Base-by-base conservation (phyloP, 306 rosid genomes). In the Gastrolobium villosum region DNA sequence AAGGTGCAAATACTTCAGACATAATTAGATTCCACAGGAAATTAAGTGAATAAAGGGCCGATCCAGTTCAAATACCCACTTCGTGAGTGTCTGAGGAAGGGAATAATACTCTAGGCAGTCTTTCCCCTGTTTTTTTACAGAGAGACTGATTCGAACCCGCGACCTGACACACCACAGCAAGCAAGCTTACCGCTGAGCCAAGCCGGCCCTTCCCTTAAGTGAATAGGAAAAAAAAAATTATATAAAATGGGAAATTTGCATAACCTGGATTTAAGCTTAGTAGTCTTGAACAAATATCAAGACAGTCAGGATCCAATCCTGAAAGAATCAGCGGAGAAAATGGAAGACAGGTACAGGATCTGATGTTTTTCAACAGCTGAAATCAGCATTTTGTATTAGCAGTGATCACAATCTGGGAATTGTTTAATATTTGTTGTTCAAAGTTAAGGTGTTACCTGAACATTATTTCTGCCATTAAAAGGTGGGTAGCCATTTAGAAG, bases 401-500 rank as follows among this genome's bases (percentile, higher is more conserved):
- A 35, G 68, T 9, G 53, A 78, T 36, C 67, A 67, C 10, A 39
- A 46, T 36, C 7, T 7, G 30, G 30, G 56, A 7, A 5, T 10
- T 35, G 13, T 54, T 39, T 10, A 56, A 32, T 59, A 66, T 15
- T 62, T 30, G 72, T 6, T 34, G 36, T 39, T 65, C 13, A 37
- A 11, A 45, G 66, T 36, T 13, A 41, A 4, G 31, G 60, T 30
- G 26, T 46, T 84, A 90, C 94, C 94, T 90, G 90, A 63, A 86
- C 89, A 72, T 82, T 88, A 54, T 84, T 86, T 64, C 84, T 86
- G 32, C 94, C 92, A 78, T 30, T 65, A 77, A 90, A 90, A 55
- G 94, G 94, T 10, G 90, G 92, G 70, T 76, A 83, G 49, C 94
- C 94, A 79, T 88, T 90, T 28, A 90, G 83, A 83, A 90, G 89